Base-by-base conservation (phyloP, 352 stramenopile species). In the Blastocystis sp. region DNA sequence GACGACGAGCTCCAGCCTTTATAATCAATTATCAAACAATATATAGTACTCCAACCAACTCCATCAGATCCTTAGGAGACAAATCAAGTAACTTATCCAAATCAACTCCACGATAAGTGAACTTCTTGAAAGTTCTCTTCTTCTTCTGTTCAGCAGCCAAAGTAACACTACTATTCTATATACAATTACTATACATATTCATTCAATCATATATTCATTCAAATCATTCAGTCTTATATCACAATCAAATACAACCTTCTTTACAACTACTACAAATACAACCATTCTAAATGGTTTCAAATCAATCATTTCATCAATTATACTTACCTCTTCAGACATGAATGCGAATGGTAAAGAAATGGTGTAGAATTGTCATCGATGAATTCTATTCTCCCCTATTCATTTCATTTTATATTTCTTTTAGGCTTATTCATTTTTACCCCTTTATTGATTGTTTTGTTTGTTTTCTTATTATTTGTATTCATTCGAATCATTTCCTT, bases 41-140 rank as follows among this genome's bases (percentile, higher is more conserved):
- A 83, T 46, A 69, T 59, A 3, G 9, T 83, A 83, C 52, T 54
- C 63, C 37, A 19, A 99, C 94, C 88, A 99, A 91, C 89, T 98
- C 95, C 95, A 98, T 97, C 78, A 99, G 94, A 91, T 99, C 96
- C 91, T 98, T 96, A 91, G 98, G 96, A 92, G 96, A 98, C 39
- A 88, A 16, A 92, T 99, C 96, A 43, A 99, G 91, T 52, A 99
- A 93, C 92, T 97, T 97, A 90, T 99, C 97, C 37, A 99, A 92
- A 91, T 99, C 96, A 88, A 99, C 94, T 88, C 97, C 97, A 90
- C 96, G 94, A 94, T 96, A 99, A 89, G 95, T 98, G 91, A 99
- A 99, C 92, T 99, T 99, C 91, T 97, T 97, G 94, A 99, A 99
- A 88, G 95, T 95, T 89, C 97, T 95, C 94, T 99, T 98, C 90